A percentile compares a stretch with the other conserved stretches of the same genome.
These are phyloP conservation scores for Tanacetum coccineum DNA, from an alignment of 129 eudicot genomes.

Conservation along the genomic window DNA sequence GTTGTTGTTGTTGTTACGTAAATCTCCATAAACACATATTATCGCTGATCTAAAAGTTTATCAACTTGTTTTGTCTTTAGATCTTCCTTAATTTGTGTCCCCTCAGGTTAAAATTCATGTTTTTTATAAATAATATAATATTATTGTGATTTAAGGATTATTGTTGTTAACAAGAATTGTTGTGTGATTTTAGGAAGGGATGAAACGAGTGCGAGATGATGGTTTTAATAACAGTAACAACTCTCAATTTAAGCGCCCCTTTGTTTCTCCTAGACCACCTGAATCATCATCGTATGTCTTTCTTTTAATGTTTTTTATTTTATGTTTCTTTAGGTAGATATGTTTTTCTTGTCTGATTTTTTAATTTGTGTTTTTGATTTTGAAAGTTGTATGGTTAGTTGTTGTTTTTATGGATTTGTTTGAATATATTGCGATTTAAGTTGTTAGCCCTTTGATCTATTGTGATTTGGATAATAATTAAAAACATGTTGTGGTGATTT, in stretches of 20 bases:
- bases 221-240: slow-evolving; percentile 36
- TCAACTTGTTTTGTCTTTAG: slow-evolving; percentile 21
- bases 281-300: slow-evolving; percentile 44
- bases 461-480: slow-evolving; percentile 13
- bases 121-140: background rate
- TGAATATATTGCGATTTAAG: background rate
- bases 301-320: background rate
- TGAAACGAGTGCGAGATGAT: slow-evolving; percentile 92
- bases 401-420: slow-evolving; percentile 7
- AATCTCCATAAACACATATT: slow-evolving; percentile 5
- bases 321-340: background rate
- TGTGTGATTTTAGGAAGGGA: slow-evolving; percentile 39
- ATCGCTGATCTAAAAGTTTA: slow-evolving; percentile 10
- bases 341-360: background rate
- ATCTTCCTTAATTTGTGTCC: slow-evolving; percentile 28
- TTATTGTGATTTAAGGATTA: background rate
- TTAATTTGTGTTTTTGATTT: background rate
- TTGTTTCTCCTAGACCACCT: slow-evolving; percentile 71
- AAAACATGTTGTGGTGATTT: slow-evolving; percentile 3
- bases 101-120: slow-evolving; percentile 32
- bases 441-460: slow-evolving; percentile 13
- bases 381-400: background rate
- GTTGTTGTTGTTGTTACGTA: no score
- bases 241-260: slow-evolving; percentile 86
- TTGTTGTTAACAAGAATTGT: background rate